Base-by-base conservation (phyloP, 2,329 filamentous ascomycete species). In the Ceratocystis lukuohia region DNA sequence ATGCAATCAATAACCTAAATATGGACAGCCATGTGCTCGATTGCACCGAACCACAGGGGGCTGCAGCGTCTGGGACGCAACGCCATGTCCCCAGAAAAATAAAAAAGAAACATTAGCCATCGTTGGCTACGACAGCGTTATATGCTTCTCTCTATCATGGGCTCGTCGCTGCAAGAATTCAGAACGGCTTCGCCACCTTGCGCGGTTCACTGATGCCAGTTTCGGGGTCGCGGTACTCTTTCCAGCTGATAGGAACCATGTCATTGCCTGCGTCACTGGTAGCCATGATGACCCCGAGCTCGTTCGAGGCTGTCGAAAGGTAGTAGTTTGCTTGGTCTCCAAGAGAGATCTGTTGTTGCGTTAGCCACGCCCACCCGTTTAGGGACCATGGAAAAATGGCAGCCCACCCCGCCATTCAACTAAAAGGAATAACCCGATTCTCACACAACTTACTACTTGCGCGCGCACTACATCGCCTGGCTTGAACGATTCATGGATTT, bases 301-400 rank as follows among this genome's bases (percentile, higher is more conserved):
- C 89, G 75, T 99, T 97, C 70, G 85, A 85, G 33, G 91, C 91
- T 1, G 94, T 99, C 30, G 87, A 89, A n/a, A 96, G 82, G 75
- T 96, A 99, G 75, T 97, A 99, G 72, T 90, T 96, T 63, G 88
- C 86, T 77, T 97, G 92, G 74, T 99, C 94, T 46, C 94, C 94
- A 15, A 97, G 77, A 6, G 89, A 94, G 67, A 96, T 94, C 86
- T 88, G 62, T 8, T 67, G 10, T 12, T 33, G 65, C 63, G 15
- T 68, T 62, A 65, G 37, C 57, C 25, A 30, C 53, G 33, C 15
- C 46, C 22, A 5, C 7, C 15, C 25, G 30, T 7, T 10, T 17
- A 57, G 22, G 30, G 7, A 17, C 30, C 22, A n/a, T n/a, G 25
- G 17, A 7, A 22, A 7, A 53, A 53, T 6, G 48, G 20, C 20